Conservation (phyloP, 2,329 filamentous ascomycete species). For the Piedraia hortae region DNA sequence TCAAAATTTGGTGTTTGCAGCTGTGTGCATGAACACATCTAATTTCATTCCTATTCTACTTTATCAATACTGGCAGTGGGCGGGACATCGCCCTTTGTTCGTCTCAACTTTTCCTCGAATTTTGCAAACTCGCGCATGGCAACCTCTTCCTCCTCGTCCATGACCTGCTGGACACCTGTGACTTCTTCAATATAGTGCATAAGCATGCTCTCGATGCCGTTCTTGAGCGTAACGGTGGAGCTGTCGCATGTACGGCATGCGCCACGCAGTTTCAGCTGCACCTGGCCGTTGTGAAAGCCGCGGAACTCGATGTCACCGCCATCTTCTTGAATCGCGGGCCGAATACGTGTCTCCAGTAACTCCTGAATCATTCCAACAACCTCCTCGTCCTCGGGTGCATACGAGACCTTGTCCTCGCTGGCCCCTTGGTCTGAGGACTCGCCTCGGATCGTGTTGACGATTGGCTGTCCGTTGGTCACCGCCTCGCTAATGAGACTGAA, state of each 20-base stretch:
- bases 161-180: conserved; percentile 65
- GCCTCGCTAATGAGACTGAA: conserved; percentile 88
- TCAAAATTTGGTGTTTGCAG: not conserved
- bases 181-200: conserved; percentile 84
- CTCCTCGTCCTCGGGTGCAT: conserved; percentile 76
- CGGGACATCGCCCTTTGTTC: conserved; percentile 27
- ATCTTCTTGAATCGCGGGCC: conserved; percentile 89
- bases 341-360: conserved; percentile 75
- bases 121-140: conserved; percentile 68
- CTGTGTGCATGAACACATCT: too few species aligned
- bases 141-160: conserved; percentile 80
- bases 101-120: conserved; percentile 62
- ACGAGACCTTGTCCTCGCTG: conserved; percentile 44
- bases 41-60: too few species aligned
- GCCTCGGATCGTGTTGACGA: conserved; percentile 45
- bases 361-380: conserved; percentile 98
- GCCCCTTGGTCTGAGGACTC: conserved; percentile 22
- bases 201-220: conserved; percentile 93
- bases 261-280: conserved; percentile 44
- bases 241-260: conserved; percentile 91
- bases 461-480: conserved; percentile 53
- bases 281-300: conserved; percentile 64
- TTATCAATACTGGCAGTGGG: conserved; percentile 21
- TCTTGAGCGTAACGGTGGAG: conserved; percentile 88
- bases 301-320: conserved; percentile 91